Percentiles rank a stretch among this genome's conserved stretches.
phyloP scores from a whole-genome alignment of 148 eudicot genomes.

The Beta vulgaris region DNA sequence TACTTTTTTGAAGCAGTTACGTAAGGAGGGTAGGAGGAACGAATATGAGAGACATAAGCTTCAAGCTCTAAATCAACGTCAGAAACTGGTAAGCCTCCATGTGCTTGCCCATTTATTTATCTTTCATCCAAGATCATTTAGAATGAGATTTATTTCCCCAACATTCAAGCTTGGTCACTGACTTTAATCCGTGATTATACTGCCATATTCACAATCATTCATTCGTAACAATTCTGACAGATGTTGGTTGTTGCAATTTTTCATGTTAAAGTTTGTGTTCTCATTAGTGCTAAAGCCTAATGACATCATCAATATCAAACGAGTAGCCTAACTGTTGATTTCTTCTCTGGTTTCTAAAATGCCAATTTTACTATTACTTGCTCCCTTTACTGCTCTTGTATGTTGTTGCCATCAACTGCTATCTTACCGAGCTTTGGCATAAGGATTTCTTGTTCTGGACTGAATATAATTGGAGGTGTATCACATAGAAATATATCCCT shows the following conservation, averaged over 20 bases:
- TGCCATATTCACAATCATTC: not conserved
- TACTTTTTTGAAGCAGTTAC: conserved; percentile 45
- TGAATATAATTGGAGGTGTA: not conserved
- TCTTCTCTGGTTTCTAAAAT: not conserved
- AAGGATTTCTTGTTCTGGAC: not conserved
- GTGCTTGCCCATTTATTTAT: not conserved
- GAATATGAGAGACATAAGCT: conserved; percentile 98
- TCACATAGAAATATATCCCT: not conserved
- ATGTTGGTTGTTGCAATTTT: not conserved
- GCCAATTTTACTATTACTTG: not conserved
- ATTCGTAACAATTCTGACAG: not conserved
- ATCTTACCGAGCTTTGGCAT: not conserved
- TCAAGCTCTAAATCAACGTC: conserved; percentile 95
- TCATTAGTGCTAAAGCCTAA: not conserved
- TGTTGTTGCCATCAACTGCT: not conserved
- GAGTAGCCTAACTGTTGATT: not conserved
- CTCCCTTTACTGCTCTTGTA: not conserved
- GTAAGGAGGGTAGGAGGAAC: conserved; percentile 92
- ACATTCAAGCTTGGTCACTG: not conserved
- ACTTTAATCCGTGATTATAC: not conserved
- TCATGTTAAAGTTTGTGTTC: not conserved
- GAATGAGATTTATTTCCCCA: not conserved
- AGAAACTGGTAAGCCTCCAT: conserved; percentile 65
- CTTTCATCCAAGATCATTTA: not conserved
- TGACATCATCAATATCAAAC: not conserved